These are phyloP conservation scores for Ceriops tagal DNA, from an alignment of 345 rosid species.

Conservation along the genomic window DNA sequence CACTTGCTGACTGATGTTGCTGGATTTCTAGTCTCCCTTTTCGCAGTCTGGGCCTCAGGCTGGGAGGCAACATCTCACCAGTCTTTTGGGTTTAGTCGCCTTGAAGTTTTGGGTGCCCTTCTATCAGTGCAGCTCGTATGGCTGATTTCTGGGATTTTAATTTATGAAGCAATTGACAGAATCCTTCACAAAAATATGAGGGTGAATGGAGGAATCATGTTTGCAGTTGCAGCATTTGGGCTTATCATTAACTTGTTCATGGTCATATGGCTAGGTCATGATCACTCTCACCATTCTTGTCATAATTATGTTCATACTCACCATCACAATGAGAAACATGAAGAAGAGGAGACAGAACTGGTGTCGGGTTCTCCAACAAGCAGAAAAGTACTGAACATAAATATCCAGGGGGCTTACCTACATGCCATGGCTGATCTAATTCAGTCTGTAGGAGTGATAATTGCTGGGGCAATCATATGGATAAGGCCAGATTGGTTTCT, in stretches of 20 bases:
- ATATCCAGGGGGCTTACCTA: conserved; percentile 80
- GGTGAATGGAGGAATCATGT: conserved; percentile 70
- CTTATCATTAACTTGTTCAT: conserved; percentile 60
- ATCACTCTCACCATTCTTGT: conserved; percentile 40
- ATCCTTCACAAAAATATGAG: conserved; percentile 40
- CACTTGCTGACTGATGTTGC: conserved; percentile 72
- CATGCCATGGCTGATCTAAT: conserved; percentile 71
- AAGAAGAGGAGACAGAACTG: conserved; percentile 35
- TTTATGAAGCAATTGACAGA: conserved; percentile 61
- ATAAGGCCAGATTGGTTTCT: conserved; percentile 53
- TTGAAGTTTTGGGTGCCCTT: conserved; percentile 80
- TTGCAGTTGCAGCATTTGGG: conserved; percentile 69
- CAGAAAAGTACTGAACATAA: conserved; percentile 49
- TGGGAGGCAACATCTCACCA: conserved; percentile 65
- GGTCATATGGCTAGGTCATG: conserved; percentile 75
- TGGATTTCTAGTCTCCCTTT: conserved; percentile 63
- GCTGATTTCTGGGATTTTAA: conserved; percentile 62
- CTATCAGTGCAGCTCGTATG: conserved; percentile 76
- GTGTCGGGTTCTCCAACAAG: conserved; percentile 29
- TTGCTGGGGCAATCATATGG: conserved; percentile 72
- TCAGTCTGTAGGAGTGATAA: conserved; percentile 78
- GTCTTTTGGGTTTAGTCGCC: conserved; percentile 67
- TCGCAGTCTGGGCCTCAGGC: conserved; percentile 72
- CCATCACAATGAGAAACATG: conserved; percentile 20
- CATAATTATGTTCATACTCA: conserved; percentile 25